Base-by-base conservation (phyloP, 331 rosid genomes). In the Acacia concinna region DNA sequence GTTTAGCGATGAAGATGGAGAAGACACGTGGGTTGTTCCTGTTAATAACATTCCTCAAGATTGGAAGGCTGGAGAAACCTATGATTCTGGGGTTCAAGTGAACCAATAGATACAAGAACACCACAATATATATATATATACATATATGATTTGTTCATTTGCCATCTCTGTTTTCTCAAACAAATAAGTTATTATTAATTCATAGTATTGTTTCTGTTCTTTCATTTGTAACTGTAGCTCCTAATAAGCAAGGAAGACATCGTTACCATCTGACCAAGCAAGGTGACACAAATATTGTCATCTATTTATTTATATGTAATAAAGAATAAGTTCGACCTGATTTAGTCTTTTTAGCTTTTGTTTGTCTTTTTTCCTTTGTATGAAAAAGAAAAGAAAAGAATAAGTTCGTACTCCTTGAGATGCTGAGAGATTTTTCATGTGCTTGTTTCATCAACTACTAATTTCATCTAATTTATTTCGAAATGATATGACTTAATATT, bases 31-130 rank as follows among this genome's bases (percentile, higher is more conserved):
- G 97, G 83, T 91, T 37, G 97, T 83, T 73, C 99, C 99, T 8
- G 74, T 74, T 30, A 91, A 91, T 25, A 82, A 85, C 83, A 90
- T 93, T 62, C 96, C 99, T 17, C 74, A 79, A 83, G 88, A 87
- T 71, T 95, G 99, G 99, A 90, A 89, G 76, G 87, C 90, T 44
- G 97, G 97, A 75, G 82, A 84, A 60, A 85, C 90, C 60, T 91
- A 91, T 23, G 97, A 95, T 79, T 76, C 97, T 0, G 97, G 99
- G 75, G 90, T 95, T 44, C 97, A 95, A 93, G 91, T 94, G 72
- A 81, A 88, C 73, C 52, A 1, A 35, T 89, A 85, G 74, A 79
- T 37, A 81, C 5, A 8, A 73, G 40, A 23, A 67, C 32, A 37
- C 30, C 56, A 62, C 74, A 12, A 56, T 49, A 49, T 49, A 1